These are phyloP conservation scores for Clonostachys rhizophaga DNA, from an alignment of 2,329 filamentous ascomycete genomes.

Conservation along the genomic window DNA sequence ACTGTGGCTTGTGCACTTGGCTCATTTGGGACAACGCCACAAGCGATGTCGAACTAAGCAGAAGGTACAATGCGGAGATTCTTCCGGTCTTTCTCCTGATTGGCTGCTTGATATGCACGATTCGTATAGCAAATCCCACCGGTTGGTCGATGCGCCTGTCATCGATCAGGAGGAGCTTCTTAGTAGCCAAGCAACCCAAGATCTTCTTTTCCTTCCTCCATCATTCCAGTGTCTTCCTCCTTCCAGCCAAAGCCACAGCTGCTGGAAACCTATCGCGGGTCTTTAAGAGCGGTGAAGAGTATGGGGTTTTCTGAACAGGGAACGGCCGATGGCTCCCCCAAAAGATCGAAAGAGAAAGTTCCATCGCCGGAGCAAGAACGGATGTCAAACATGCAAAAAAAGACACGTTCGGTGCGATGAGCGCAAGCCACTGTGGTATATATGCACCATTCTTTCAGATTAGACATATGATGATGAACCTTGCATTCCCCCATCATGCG, in stretches of 20 bases:
- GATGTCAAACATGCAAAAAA: conserved; percentile 28
- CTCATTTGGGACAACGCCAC: no score
- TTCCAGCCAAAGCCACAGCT: no score
- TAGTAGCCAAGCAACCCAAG: no score
- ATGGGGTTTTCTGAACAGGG: no score
- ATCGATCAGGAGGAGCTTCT: no score
- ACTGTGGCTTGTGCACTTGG: no score
- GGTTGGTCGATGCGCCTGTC: no score
- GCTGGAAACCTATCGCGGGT: no score
- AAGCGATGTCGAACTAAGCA: no score
- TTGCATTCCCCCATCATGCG: background rate
- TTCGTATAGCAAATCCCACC: background rate
- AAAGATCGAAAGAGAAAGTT: conserved; percentile 29
- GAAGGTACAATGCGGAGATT: background rate
- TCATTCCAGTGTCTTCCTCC: no score
- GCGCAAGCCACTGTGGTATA: conserved; percentile 37
- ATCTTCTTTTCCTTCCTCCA: no score
- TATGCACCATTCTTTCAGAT: conserved; percentile 1
- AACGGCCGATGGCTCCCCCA: conserved; percentile 19
- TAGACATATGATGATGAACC: background rate
- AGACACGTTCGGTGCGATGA: conserved; percentile 42
- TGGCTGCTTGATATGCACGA: background rate
- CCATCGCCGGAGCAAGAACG: conserved; percentile 28
- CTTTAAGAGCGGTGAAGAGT: no score
- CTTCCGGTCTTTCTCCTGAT: background rate